Percentiles rank a stretch among this genome's conserved stretches.
phyloP scores from a whole-genome alignment of 805 yeast genomes.

The Yamadazyma sp. region DNA sequence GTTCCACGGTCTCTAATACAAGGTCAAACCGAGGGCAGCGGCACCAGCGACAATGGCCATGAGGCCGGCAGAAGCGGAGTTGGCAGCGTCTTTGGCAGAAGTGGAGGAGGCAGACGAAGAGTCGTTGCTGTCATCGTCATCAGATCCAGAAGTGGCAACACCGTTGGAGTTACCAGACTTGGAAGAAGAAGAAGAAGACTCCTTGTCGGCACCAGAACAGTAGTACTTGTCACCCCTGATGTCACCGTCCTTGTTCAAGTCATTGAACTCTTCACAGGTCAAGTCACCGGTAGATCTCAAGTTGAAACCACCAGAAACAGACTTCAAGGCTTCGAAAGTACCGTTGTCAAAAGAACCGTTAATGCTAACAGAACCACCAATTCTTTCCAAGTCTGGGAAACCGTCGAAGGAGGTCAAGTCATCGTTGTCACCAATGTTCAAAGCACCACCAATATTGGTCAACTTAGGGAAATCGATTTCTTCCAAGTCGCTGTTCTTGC shows the following conservation, averaged over 20 bases:
- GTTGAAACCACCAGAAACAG: conserved; percentile 90
- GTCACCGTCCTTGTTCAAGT: conserved; percentile 71
- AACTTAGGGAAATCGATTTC: conserved; percentile 68
- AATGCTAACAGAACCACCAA: conserved; percentile 86
- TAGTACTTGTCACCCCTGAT: conserved; percentile 87
- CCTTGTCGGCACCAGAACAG: conserved; percentile 61
- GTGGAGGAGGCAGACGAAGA: conserved; percentile 25
- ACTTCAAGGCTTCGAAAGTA: conserved; percentile 66
- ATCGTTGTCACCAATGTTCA: conserved; percentile 83
- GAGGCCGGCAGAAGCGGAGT: conserved; percentile 17
- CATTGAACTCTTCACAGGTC: conserved; percentile 76
- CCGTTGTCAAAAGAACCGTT: conserved; percentile 81
- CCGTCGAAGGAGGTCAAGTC: conserved; percentile 63
- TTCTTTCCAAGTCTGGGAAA: conserved; percentile 68
- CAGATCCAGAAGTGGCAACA: conserved; percentile 24
- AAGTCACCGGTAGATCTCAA: conserved; percentile 75
- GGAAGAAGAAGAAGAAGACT: conserved; percentile 46
- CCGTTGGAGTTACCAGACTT: conserved; percentile 29
- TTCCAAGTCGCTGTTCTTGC: conserved; percentile 71
- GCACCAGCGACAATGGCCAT: conserved; percentile 28
- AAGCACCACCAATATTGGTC: conserved; percentile 87
- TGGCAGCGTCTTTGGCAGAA: conserved; percentile 17
- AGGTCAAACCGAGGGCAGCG: conserved; percentile 40
- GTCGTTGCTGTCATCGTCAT: conserved; percentile 9
- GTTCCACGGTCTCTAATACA: conserved; percentile 18